Conservation (phyloP, 2,329 filamentous ascomycete genomes). For the Paecilomyces niveus region DNA sequence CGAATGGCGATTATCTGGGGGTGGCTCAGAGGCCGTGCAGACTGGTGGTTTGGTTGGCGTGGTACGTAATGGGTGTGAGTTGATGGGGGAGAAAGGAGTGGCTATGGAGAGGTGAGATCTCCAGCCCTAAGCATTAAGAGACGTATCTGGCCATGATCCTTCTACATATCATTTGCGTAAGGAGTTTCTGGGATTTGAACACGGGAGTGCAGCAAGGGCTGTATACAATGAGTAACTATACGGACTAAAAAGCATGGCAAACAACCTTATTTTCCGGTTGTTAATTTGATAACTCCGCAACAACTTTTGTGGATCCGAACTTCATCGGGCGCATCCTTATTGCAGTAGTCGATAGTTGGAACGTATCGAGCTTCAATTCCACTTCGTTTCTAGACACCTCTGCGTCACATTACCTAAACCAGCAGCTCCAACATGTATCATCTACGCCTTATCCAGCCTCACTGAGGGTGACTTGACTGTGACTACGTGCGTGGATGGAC, state of each 20-base stretch:
- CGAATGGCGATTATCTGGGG: slow-evolving; percentile 82
- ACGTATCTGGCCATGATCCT: neutral
- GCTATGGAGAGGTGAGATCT: neutral
- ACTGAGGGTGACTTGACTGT: no score
- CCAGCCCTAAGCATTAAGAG: neutral
- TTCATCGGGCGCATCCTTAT: no score
- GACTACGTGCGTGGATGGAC: no score
- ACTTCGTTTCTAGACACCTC: no score
- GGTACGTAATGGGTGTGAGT: slow-evolving; percentile 75
- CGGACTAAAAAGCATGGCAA: neutral
- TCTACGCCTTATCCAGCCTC: no score
- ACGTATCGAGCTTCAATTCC: no score
- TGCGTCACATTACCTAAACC: no score
- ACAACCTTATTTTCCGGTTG: neutral
- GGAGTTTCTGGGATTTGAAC: neutral
- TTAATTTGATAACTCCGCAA: neutral
- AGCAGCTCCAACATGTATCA: no score
- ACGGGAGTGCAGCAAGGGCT: neutral
- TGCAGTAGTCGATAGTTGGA: no score
- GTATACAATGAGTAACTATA: neutral
- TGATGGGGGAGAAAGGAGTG: slow-evolving; percentile 46
- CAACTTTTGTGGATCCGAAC: no score
- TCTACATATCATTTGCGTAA: neutral
- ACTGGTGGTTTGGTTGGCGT: slow-evolving; percentile 90
- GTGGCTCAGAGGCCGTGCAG: slow-evolving; percentile 80